Percentiles rank a stretch among this genome's conserved stretches.
These are phyloP conservation scores for Geosmithia flava DNA, from an alignment of 2,329 filamentous ascomycete genomes.

Conservation along the genomic window DNA sequence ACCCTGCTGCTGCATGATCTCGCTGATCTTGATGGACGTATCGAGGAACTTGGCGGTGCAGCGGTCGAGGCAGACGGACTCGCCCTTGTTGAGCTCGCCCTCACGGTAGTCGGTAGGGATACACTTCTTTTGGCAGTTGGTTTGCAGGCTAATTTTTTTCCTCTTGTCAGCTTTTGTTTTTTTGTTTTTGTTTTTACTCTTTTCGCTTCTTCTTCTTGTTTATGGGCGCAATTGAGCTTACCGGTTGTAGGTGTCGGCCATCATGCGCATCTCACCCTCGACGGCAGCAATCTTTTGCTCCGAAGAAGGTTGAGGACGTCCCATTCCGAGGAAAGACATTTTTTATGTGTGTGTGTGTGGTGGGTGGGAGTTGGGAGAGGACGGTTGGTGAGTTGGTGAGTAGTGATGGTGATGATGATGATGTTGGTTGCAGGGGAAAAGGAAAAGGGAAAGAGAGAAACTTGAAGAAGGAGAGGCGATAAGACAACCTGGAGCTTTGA, in stretches of 20 bases:
- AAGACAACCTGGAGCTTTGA: no score
- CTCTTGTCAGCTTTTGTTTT: not conserved
- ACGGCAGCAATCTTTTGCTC: slow-evolving; percentile 96
- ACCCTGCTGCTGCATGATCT: slow-evolving; percentile 88
- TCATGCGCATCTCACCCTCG: slow-evolving; percentile 94
- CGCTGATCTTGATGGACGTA: slow-evolving; percentile 92
- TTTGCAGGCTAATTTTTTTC: slow-evolving; percentile 53
- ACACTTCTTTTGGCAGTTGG: slow-evolving; percentile 89
- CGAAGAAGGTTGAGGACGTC: slow-evolving; percentile 71
- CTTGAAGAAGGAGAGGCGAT: no score
- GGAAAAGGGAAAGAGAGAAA: no score
- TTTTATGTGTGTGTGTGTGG: slow-evolving; percentile 6
- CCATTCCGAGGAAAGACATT: slow-evolving; percentile 36
- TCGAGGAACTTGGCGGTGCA: slow-evolving; percentile 98
- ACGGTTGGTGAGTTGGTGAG: not conserved
- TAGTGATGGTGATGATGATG: not conserved
- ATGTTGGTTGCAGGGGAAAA: not conserved
- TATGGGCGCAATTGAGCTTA: slow-evolving; percentile 26
- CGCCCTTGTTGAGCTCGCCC: slow-evolving; percentile 95
- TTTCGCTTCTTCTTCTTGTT: not conserved
- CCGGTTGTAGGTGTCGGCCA: slow-evolving; percentile 98
- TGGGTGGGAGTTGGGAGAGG: not conserved
- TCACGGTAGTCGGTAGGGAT: slow-evolving; percentile 88
- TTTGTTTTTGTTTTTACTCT: not conserved
- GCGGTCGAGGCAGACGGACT: slow-evolving; percentile 94